Evolutionary conservation across 257 asterid genomes (phyloP).

Genomic region (Lycium barbarum): DNA sequence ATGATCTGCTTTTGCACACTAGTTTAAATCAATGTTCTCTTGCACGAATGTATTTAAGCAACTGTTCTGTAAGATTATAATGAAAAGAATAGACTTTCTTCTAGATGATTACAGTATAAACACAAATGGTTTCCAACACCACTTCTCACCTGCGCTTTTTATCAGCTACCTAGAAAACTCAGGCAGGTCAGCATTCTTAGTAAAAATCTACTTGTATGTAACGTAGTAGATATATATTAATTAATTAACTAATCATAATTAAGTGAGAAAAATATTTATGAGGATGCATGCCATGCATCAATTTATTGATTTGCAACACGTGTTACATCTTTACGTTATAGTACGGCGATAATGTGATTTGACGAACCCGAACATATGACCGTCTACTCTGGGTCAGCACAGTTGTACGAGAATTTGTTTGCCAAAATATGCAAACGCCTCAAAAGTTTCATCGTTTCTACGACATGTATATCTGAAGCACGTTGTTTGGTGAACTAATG

Average conservation of each 20-base stretch:
- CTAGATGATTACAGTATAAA: too few species aligned
- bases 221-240: background rate
- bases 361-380: background rate
- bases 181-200: background rate
- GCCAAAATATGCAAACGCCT: background rate
- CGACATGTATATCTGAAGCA: background rate
- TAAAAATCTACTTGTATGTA: background rate
- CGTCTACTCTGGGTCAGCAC: background rate
- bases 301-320: background rate
- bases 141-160: background rate
- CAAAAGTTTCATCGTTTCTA: background rate
- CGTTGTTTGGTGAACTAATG: background rate
- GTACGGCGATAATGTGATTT: background rate
- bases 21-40: background rate
- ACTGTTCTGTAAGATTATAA: background rate
- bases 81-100: background rate
- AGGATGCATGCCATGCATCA: background rate
- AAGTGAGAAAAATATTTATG: background rate
- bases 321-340: background rate
- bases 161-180: background rate
- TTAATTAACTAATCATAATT: background rate
- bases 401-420: background rate
- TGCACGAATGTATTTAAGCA: background rate
- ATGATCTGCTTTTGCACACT: background rate
- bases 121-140: too few species aligned